A percentile compares a stretch with the other conserved stretches of the same genome.
Conservation (phyloP, 352 stramenopile genomes). For the Phytophthora uliginosa region DNA sequence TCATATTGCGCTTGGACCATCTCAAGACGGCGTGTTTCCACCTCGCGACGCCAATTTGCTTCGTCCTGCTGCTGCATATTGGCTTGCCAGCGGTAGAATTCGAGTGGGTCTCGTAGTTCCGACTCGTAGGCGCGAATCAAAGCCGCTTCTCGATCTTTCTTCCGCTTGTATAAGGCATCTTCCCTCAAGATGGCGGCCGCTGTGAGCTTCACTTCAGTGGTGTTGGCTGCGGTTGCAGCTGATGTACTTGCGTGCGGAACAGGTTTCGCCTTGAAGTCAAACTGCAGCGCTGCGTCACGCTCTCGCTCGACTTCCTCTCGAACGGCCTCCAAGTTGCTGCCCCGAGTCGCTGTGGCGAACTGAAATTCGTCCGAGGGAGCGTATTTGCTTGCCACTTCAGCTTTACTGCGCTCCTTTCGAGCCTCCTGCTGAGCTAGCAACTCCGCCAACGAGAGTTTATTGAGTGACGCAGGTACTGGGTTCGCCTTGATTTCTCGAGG, state of each 20-base stretch:
- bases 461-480: slow-evolving; percentile 72
- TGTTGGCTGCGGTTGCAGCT: slow-evolving; percentile 28
- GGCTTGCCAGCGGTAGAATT: slow-evolving; percentile 93
- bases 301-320: slow-evolving; percentile 75
- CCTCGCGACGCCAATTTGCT: slow-evolving; percentile 65
- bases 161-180: slow-evolving; percentile 93
- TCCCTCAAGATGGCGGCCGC: slow-evolving; percentile 92
- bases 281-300: slow-evolving; percentile 62
- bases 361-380: slow-evolving; percentile 75
- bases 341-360: slow-evolving; percentile 75
- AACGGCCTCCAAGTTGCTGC: slow-evolving; percentile 78
- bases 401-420: slow-evolving; percentile 66
- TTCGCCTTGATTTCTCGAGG: slow-evolving; percentile 79
- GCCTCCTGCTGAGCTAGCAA: slow-evolving; percentile 65
- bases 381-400: slow-evolving; percentile 81
- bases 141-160: slow-evolving; percentile 92
- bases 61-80: slow-evolving; percentile 89
- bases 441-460: slow-evolving; percentile 72
- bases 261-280: slow-evolving; percentile 85
- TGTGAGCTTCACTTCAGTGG: slow-evolving; percentile 85
- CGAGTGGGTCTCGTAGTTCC: slow-evolving; percentile 90
- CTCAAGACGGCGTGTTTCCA: slow-evolving; percentile 83
- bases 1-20: slow-evolving; percentile 89
- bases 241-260: slow-evolving; percentile 54
- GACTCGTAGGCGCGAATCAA: slow-evolving; percentile 90